Conservation (phyloP, 495 filamentous ascomycete species). For the Aspergillus haitiensis region DNA sequence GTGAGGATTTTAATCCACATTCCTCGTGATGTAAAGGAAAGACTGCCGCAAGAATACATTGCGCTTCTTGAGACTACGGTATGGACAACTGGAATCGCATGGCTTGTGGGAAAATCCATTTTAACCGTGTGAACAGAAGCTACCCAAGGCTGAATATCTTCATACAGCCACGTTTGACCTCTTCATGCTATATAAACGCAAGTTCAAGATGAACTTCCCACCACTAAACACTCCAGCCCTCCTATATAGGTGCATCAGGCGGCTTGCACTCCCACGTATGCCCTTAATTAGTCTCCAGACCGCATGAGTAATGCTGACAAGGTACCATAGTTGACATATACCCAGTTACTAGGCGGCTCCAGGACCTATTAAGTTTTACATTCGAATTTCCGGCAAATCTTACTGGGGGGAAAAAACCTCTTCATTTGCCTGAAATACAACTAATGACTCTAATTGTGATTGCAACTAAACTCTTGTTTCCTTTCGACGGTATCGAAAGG, state of each 20-base stretch:
- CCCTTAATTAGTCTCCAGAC: not conserved
- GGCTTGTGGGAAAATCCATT: not conserved
- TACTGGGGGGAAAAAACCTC: constrained; percentile 32
- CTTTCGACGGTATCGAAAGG: constrained; percentile 64
- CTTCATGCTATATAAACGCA: constrained; percentile 59
- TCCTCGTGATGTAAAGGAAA: constrained; percentile 66
- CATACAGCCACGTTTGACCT: constrained; percentile 63
- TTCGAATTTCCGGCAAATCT: constrained; percentile 54
- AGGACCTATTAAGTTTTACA: constrained; percentile 52
- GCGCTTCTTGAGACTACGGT: constrained; percentile 57
- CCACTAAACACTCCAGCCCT: constrained; percentile 66
- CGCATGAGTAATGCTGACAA: not conserved
- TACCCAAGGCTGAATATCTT: constrained; percentile 56
- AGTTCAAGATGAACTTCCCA: constrained; percentile 72
- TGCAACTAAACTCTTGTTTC: constrained; percentile 74
- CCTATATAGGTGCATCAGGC: constrained; percentile 66
- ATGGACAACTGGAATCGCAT: constrained; percentile 24
- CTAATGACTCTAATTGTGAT: constrained; percentile 72
- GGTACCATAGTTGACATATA: constrained; percentile 66
- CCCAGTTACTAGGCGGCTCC: constrained; percentile 57
- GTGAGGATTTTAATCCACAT: constrained; percentile 46
- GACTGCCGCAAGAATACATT: constrained; percentile 60
- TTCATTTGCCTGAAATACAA: constrained; percentile 68
- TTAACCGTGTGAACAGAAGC: constrained; percentile 27
- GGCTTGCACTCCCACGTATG: constrained; percentile 77